phyloP scores from a whole-genome alignment of 306 rosid genomes.

The Arachis stenosperma region DNA sequence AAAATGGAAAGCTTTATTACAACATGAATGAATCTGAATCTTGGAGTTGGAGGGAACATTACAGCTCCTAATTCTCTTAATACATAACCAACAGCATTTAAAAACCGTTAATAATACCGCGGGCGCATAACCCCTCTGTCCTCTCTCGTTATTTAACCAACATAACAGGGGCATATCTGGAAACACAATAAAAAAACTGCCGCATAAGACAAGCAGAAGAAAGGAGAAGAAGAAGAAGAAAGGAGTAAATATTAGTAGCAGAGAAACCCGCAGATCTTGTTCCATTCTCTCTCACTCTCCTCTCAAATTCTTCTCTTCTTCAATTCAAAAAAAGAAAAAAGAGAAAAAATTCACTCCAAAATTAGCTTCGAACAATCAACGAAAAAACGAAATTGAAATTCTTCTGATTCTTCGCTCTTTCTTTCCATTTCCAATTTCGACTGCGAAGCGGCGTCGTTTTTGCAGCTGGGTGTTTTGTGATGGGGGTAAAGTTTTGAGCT shows the following conservation, averaged over 20 bases:
- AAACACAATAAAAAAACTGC: background rate
- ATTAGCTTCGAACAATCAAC: background rate
- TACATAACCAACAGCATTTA: background rate
- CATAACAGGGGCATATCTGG: constrained; percentile 24
- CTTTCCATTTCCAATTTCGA: background rate
- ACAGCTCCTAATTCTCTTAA: background rate
- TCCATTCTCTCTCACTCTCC: constrained; percentile 31
- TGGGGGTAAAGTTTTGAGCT: constrained; percentile 24
- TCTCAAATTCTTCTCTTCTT: background rate
- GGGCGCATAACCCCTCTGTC: constrained; percentile 9
- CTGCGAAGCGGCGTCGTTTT: background rate
- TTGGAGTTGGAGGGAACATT: background rate
- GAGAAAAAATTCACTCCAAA: background rate
- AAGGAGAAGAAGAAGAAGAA: background rate
- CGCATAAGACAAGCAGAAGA: constrained; percentile 37
- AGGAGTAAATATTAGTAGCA: background rate
- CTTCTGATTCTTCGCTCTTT: background rate
- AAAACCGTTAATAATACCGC: constrained; percentile 37
- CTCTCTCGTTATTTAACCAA: constrained; percentile 13
- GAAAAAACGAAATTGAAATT: no score
- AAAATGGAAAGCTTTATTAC: background rate
- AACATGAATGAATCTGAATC: background rate
- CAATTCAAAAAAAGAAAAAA: background rate
- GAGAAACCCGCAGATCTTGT: constrained; percentile 31
- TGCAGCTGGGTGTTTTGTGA: constrained; percentile 14